A percentile compares a stretch with the other conserved stretches of the same genome.
phyloP scores from a whole-genome alignment of 257 asterid species.

The Osmanthus fragrans region DNA sequence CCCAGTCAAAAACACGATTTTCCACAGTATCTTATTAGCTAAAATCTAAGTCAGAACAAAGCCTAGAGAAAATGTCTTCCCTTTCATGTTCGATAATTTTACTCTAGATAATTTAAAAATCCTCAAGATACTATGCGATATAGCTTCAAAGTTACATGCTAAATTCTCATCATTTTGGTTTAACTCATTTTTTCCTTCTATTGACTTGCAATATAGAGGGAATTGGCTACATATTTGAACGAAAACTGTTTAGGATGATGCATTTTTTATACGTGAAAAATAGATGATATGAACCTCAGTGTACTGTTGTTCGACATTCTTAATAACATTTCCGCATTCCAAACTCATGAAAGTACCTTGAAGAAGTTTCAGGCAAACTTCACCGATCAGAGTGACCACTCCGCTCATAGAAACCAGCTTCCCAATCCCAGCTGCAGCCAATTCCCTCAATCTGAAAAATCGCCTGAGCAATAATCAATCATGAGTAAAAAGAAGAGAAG shows the following conservation, averaged over 20 bases:
- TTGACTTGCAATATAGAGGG: neutral
- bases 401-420: slow-evolving; percentile 89
- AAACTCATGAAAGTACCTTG: slow-evolving; percentile 87
- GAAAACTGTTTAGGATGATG: neutral
- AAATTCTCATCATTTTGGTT: neutral
- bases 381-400: slow-evolving; percentile 90
- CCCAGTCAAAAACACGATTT: neutral
- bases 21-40: neutral
- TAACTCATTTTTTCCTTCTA: neutral
- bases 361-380: slow-evolving; percentile 93
- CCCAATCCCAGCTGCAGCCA: slow-evolving; percentile 84
- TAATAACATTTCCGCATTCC: slow-evolving; percentile 75
- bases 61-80: neutral
- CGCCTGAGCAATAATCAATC: neutral
- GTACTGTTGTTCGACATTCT: slow-evolving; percentile 89
- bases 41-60: neutral
- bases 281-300: slow-evolving; percentile 63
- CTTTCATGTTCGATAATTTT: neutral
- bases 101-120: neutral
- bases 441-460: slow-evolving; percentile 61
- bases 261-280: neutral
- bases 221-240: neutral
- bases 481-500: neutral
- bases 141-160: neutral
- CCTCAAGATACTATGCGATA: neutral